Evolutionary conservation across 768 basidiomycete genomes (phyloP).

Genomic region (Mycena filopes): DNA sequence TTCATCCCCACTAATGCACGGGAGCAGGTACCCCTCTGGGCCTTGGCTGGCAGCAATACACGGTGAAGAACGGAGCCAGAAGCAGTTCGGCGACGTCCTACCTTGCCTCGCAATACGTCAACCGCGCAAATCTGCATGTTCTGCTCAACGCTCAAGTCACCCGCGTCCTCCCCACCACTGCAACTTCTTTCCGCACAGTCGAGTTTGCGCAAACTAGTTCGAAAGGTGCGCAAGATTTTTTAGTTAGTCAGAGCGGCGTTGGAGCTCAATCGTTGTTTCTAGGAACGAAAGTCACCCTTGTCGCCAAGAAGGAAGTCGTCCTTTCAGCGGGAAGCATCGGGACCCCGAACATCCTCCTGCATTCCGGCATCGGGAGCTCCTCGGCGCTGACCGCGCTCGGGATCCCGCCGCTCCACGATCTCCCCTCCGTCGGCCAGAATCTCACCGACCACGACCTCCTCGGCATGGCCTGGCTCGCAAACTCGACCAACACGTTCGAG

Average conservation of each 20-base stretch:
- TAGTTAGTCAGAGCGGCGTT: too few relatives aligned
- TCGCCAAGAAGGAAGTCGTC: slow-evolving; percentile 42
- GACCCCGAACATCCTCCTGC: slow-evolving; percentile 32
- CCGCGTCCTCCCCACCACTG: slow-evolving; percentile 23
- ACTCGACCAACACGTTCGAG: slow-evolving; percentile 33
- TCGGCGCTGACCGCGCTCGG: slow-evolving; percentile 79
- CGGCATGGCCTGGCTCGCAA: slow-evolving; percentile 23
- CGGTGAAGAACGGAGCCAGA: slow-evolving; percentile 35
- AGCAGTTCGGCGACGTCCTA: slow-evolving; percentile 47
- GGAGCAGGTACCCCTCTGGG: not conserved
- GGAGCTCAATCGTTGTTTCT: not conserved
- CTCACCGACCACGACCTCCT: slow-evolving; percentile 36
- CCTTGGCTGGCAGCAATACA: slow-evolving; percentile 36
- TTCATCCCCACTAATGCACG: slow-evolving; percentile 12
- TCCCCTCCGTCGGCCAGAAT: slow-evolving; percentile 38
- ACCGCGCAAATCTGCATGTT: slow-evolving; percentile 44
- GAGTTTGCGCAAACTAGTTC: slow-evolving; percentile 7
- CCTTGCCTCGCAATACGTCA: slow-evolving; percentile 39
- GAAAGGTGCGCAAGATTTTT: not conserved
- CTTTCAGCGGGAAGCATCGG: slow-evolving; percentile 42
- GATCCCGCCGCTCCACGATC: slow-evolving; percentile 21
- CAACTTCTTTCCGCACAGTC: not conserved
- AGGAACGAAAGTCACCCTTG: slow-evolving; percentile 15
- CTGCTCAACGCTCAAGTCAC: slow-evolving; percentile 16
- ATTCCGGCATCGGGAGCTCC: slow-evolving; percentile 51